Base-by-base conservation (phyloP, 2,329 filamentous ascomycete species). In the Ascochyta pisi region DNA sequence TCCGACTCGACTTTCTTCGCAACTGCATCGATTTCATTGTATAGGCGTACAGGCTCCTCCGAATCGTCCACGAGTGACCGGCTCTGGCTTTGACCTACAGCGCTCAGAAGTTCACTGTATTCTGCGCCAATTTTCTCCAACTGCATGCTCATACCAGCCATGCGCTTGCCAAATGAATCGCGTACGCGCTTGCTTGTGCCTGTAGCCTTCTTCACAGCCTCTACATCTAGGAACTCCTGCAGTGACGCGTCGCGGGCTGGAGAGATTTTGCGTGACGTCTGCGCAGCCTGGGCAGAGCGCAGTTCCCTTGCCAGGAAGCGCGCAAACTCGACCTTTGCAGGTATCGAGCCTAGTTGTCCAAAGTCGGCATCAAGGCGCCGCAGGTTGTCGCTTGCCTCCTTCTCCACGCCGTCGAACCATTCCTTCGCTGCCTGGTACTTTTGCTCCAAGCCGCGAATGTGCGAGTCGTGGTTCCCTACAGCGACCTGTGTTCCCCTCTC, bases 1-100 rank as follows among this genome's bases (percentile, higher is more conserved):
- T 98, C 95, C 6, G 89, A 90, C 43, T 88, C 87, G 45, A 99
- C 90, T 76, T 97, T 97, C 67, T 87, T 92, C 47, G 88, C 88
- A 51, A 98, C 83, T 0, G 91, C 89, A 70, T 94, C 89, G 39
- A 98, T 92, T 72, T 98, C 95, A 58, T 92, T 85, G 45, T 95
- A 81, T 6, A 96, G 79, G 59, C 89, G 86, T 22, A 80, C 76
- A 5, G 89, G 83, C 62, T 93, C 90, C 44, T 86, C 82, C 38
- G 79, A 80, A 56, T 86, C 86, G 16, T 81, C 78, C 42, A 86
- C 71, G 6, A 83, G 77, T 22, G 82, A 89, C 44, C 82, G 84
- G 54, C 69, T 75, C 57, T 77, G 76, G 60, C 80, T 77, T 58
- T 79, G 75, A 19, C 79, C 76, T 15, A 81, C 75, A 9, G 78